Percentiles rank a stretch among this genome's conserved stretches.
These are phyloP conservation scores for Hamamelis virginiana DNA, from an alignment of 164 flowering plant species.

Conservation along the genomic window DNA sequence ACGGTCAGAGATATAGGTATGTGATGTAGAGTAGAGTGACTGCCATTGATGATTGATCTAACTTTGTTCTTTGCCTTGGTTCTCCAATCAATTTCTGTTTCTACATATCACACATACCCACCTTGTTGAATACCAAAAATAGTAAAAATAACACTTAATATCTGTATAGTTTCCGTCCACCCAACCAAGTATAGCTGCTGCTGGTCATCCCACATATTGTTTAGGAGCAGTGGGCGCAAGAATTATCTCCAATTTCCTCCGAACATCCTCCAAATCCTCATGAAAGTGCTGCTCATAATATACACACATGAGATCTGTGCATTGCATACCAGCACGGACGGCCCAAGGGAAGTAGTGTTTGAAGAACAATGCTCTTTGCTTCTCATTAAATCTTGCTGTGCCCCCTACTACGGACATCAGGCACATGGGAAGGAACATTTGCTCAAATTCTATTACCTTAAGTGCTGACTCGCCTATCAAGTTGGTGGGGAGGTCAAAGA, in stretches of 20 bases:
- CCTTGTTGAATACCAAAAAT: no score
- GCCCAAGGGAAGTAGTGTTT: conserved; percentile 92
- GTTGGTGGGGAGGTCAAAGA: conserved; percentile 86
- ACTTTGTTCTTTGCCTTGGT: no score
- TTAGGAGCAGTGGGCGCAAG: conserved; percentile 58
- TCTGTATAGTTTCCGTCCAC: no score
- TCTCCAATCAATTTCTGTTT: no score
- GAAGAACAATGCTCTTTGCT: conserved; percentile 71
- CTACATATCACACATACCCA: no score
- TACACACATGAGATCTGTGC: conserved; percentile 82
- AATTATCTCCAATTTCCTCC: conserved; percentile 68
- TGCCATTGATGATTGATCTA: no score
- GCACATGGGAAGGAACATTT: conserved; percentile 95
- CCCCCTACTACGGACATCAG: conserved; percentile 84
- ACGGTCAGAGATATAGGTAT: no score
- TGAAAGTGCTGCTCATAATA: conserved; percentile 85
- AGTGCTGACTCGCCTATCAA: conserved; percentile 92
- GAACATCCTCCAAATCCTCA: conserved; percentile 81
- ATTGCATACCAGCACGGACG: conserved; percentile 57
- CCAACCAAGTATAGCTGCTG: neutral
- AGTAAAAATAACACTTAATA: no score
- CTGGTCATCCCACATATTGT: conserved; percentile 14
- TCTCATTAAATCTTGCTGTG: conserved; percentile 64
- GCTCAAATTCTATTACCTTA: conserved; percentile 93
- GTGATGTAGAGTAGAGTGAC: no score